A percentile compares a stretch with the other conserved stretches of the same genome.
phyloP scores from a whole-genome alignment of 2,329 filamentous ascomycete genomes.

The Xylaria arbuscula region DNA sequence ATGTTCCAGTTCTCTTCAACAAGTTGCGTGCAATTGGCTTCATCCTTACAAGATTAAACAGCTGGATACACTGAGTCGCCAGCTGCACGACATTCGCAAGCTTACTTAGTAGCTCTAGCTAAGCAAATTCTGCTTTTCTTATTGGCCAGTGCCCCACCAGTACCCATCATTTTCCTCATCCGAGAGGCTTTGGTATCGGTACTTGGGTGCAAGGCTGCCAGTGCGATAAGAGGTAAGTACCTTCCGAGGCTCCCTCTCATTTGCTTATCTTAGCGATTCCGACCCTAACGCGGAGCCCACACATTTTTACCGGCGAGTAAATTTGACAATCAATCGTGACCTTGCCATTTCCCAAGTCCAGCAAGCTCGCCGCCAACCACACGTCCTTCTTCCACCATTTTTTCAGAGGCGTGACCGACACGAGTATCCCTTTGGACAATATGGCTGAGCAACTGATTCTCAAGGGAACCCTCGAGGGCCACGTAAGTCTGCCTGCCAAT shows the following conservation, averaged over 20 bases:
- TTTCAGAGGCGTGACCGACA: conserved; percentile 45
- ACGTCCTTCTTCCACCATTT: conserved; percentile 51
- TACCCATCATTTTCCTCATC: neutral
- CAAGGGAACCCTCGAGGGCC: conserved; percentile 97
- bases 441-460: conserved; percentile 97
- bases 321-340: conserved; percentile 41
- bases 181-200: too few relatives aligned
- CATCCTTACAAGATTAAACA: neutral
- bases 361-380: conserved; percentile 40
- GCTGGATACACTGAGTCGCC: conserved; percentile 7
- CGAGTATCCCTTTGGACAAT: conserved; percentile 55
- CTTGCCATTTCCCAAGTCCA: conserved; percentile 38
- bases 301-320: conserved; percentile 55
- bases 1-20: too few relatives aligned
- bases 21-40: neutral
- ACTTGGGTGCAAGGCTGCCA: neutral
- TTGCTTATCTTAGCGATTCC: conserved; percentile 42
- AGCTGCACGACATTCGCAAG: conserved; percentile 29
- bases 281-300: conserved; percentile 54
- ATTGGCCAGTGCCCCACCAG: conserved; percentile 51
- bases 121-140: neutral
- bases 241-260: neutral
- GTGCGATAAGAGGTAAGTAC: conserved; percentile 9
- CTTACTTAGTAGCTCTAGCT: conserved; percentile 10
- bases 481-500: conserved; percentile 68